Base-by-base conservation (phyloP, 1,284 basidiomycete genomes). In the Erythrobasidium hasegawianum region DNA sequence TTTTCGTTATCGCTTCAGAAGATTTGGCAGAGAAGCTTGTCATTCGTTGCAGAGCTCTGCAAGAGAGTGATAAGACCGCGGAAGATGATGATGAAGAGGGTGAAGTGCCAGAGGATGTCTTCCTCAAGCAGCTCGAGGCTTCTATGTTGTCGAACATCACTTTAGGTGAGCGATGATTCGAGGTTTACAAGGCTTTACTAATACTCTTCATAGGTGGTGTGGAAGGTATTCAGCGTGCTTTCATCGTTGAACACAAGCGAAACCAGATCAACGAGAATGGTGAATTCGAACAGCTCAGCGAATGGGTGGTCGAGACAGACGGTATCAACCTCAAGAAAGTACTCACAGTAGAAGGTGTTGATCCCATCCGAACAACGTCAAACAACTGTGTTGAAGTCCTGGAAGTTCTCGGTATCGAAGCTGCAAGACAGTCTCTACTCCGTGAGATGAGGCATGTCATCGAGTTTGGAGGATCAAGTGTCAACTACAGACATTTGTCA, bases 391-490 rank as follows among this genome's bases (percentile, higher is more conserved):
- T 92, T 65, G 96, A 99, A 78, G 83, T 97, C 59, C 94, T 93
- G 83, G 83, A 91, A 71, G 91, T 95, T n/a, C 84, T 99, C 59
- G 96, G 96, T 75, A 97, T 98, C 75, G 96, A 99, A 79, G 96
- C 94, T 18, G 94, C 92, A 16, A 87, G 96, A 13, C 90, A 86
- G 43, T 91, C 93, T 13, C 87, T 99, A 72, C 86, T 96, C 82
- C 89, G 84, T 79, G 96, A 99, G 78, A 79, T 97, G 67, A 86
- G 91, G 74, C 84, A 85, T 67, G 95, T 97, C 76, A 96, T 99
- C 79, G 93, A 97, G 79, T 97, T 97, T 80, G 96, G 97, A 77
- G 96, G 95, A 83, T 97, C 95, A 18, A 97, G 97, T 76, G 95
- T 99, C 81, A 98, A 99, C 80, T 98, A 97, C 79, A 87, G 96